Base-by-base conservation (phyloP, 495 filamentous ascomycete species). In the Penicillium paxilli region DNA sequence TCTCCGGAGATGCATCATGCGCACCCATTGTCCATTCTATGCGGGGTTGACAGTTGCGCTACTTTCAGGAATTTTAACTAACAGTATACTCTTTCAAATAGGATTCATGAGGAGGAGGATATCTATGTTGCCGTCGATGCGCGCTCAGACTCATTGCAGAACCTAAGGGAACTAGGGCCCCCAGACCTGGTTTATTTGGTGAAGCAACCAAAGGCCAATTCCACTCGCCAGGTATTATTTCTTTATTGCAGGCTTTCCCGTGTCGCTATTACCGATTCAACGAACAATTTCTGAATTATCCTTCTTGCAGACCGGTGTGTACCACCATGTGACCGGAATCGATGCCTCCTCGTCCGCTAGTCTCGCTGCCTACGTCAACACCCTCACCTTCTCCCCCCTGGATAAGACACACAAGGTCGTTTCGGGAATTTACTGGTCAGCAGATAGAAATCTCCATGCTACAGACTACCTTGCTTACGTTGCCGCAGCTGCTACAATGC, bases 341-440 rank as follows among this genome's bases (percentile, higher is more conserved):
- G 94, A 98, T 70, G 94, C 95, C 30, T 98, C 94, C 37, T 97
- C 93, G 7, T 98, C 95, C 26, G 94, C 94, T 19, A 96, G 92
- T 68, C 76, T 98, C 49, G 94, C 94, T 38, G 94, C 94, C 61
- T 98, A 98, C 69, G 93, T 98, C 71, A 98, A 98, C 73, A 97
- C 94, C 26, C 81, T 98, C 21, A 96, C 90, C 8, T 95, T 96
- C 74, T 87, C 87, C 50, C 86, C 90, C 22, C 84, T 89, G 55
- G 91, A 90, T 61, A 90, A 94, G 60, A 87, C 87, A 41, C 82
- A 89, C 69, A 98, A 96, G 71, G 92, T 97, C 33, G 84, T 91
- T 12, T 94, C 92, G 46, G 94, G 94, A 12, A 81, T 95, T 21
- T 98, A 97, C 70, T 98, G 94, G 90, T 94, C 74, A 67, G 74